Conservation (phyloP, 768 basidiomycete species). For the Chalciporus chontae region DNA sequence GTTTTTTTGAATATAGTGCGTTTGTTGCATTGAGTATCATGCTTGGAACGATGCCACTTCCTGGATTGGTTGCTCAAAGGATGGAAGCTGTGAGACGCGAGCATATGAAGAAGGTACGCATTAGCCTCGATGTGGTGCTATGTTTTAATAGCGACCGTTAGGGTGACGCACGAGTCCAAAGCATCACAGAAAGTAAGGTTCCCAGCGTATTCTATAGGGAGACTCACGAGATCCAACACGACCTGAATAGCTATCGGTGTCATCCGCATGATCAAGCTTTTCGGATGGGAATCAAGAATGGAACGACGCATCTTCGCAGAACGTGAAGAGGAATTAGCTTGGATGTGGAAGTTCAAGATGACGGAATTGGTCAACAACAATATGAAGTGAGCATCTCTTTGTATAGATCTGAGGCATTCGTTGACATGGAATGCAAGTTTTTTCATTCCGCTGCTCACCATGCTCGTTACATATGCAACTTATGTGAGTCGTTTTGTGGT, state of each 20-base stretch:
- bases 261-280: slow-evolving; percentile 31
- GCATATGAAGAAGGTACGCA: slow-evolving; percentile 42
- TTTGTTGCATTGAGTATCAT: slow-evolving; percentile 52
- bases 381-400: slow-evolving; percentile 6
- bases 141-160: slow-evolving; percentile 7
- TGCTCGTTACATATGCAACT: slow-evolving; percentile 60
- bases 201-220: background rate
- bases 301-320: slow-evolving; percentile 48
- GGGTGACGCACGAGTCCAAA: slow-evolving; percentile 59
- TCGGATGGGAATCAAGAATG: slow-evolving; percentile 58
- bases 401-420: slow-evolving; percentile 19
- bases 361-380: slow-evolving; percentile 43
- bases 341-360: slow-evolving; percentile 51
- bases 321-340: slow-evolving; percentile 57
- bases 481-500: slow-evolving; percentile 40
- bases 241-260: slow-evolving; percentile 44
- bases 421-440: slow-evolving; percentile 32
- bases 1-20: slow-evolving; percentile 23
- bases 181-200: slow-evolving; percentile 54
- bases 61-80: slow-evolving; percentile 50
- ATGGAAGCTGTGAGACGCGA: slow-evolving; percentile 46
- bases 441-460: slow-evolving; percentile 55
- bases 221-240: slow-evolving; percentile 3
- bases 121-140: too few relatives aligned
- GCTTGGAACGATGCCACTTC: slow-evolving; percentile 52